Base-by-base conservation (phyloP, 257 asterid genomes). In the Solanum habrochaites region DNA sequence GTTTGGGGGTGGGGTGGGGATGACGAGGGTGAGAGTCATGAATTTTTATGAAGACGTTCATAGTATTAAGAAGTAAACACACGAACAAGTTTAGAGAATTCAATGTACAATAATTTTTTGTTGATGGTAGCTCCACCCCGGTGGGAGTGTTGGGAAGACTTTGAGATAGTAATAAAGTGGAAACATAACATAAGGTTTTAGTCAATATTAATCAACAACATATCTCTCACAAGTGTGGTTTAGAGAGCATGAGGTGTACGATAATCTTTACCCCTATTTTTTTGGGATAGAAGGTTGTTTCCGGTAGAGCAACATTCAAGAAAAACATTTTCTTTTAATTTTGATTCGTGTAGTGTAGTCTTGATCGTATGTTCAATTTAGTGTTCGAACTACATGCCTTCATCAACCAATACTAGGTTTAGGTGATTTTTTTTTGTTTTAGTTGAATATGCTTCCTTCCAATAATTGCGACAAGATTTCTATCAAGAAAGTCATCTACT, bases 11-110 rank as follows among this genome's bases (percentile, higher is more conserved):
- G 13, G 1, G 62, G n/a, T 18, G 64, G n/a, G 64, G n/a, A 18
- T 56, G 16, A 31, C 0, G 20, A 3, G 31, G 5, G 82, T 37
- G 0, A 8, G 18, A 11, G 32, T 2, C 0, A 0, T 32, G 5
- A 25, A 27, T 69, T 69, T 29, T 25, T 0, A 1, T 7, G 1
- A 7, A 56, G 2, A 20, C 11, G 9, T 20, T 56, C 1, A 56
- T 3, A 56, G 3, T 43, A 43, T 43, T 1, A 43, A 43, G 14
- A 43, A 43, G 49, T 16, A 52, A 16, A 52, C 4, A 18, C 8
- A 47, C 6, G 7, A 58, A 7, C 8, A 58, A 21, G 13, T 1
- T 2, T 3, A 20, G 25, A 20, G 13, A 9, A 60, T 60, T 60
- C 13, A 2, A 60, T 0, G 2, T 60, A 60, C 6, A 4, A 21